Percentiles rank a stretch among this genome's conserved stretches.
phyloP scores from a whole-genome alignment of 1,284 basidiomycete species.

The Leccinum huronense region DNA sequence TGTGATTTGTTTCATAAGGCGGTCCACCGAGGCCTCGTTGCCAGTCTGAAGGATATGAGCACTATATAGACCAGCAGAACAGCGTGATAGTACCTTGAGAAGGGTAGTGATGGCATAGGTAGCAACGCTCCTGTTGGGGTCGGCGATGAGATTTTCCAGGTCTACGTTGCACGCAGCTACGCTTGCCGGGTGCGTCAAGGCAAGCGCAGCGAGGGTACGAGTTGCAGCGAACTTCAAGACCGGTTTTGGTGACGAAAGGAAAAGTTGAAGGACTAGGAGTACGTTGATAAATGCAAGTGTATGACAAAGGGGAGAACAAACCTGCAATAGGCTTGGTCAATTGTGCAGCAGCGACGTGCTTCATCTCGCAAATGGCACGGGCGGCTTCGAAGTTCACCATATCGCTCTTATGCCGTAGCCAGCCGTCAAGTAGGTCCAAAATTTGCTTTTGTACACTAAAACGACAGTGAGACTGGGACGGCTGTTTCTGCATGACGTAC shows the following conservation, averaged over 20 bases:
- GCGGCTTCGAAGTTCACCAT: slow-evolving; percentile 99
- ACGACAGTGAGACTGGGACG: slow-evolving; percentile 4
- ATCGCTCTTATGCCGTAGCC: slow-evolving; percentile 98
- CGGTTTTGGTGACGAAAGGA: slow-evolving; percentile 90
- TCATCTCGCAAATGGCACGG: slow-evolving; percentile 96
- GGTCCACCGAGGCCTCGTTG: slow-evolving; percentile 97
- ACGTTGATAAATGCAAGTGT: slow-evolving; percentile 7
- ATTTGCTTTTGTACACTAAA: slow-evolving; percentile 86
- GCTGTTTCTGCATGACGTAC: slow-evolving; percentile 3
- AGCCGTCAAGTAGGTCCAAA: slow-evolving; percentile 91
- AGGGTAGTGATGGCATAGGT: slow-evolving; percentile 99
- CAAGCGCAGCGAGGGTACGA: slow-evolving; percentile 88
- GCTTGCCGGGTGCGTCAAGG: slow-evolving; percentile 78
- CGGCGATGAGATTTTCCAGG: slow-evolving; percentile 96
- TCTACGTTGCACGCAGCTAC: slow-evolving; percentile 97
- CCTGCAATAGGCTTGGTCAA: slow-evolving; percentile 87
- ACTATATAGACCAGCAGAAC: slow-evolving; percentile 1
- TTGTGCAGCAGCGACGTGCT: slow-evolving; percentile 74
- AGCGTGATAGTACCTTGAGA: slow-evolving; percentile 67
- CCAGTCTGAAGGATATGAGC: slow-evolving; percentile 64
- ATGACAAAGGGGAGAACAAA: slow-evolving; percentile 38
- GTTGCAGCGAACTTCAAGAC: slow-evolving; percentile 98
- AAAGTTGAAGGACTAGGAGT: slow-evolving; percentile 78
- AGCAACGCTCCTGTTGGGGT: slow-evolving; percentile 94
- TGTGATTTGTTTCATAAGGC: slow-evolving; percentile 99